Evolutionary conservation across 2,329 filamentous ascomycete species (phyloP).

Genomic region (Nigrospora oryzae): DNA sequence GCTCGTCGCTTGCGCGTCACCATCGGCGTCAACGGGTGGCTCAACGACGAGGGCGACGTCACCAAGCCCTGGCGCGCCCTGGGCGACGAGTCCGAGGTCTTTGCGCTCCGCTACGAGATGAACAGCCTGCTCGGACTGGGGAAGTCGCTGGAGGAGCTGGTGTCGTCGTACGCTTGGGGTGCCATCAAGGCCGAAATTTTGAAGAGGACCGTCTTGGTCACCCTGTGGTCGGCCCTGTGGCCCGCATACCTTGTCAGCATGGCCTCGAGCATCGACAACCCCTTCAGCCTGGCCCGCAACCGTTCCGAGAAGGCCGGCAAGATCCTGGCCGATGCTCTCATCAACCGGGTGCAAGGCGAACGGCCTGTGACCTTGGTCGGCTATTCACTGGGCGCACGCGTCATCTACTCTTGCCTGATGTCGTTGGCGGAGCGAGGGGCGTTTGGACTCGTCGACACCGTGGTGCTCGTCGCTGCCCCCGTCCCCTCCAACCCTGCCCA

Average conservation of each 20-base stretch:
- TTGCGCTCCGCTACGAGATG: slow-evolving; percentile 79
- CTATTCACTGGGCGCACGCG: slow-evolving; percentile 57
- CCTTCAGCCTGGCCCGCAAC: slow-evolving; percentile 68
- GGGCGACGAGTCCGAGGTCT: slow-evolving; percentile 64
- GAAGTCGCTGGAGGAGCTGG: slow-evolving; percentile 60
- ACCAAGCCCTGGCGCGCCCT: slow-evolving; percentile 73
- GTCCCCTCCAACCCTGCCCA: slow-evolving; percentile 62
- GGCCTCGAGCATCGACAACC: slow-evolving; percentile 68
- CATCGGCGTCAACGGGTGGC: slow-evolving; percentile 83
- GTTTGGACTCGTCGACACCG: slow-evolving; percentile 57
- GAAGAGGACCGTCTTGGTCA: slow-evolving; percentile 60
- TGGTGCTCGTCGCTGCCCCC: slow-evolving; percentile 69
- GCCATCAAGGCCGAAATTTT: slow-evolving; percentile 68
- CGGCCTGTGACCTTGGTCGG: slow-evolving; percentile 58
- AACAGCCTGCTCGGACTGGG: slow-evolving; percentile 70
- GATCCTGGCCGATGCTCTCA: slow-evolving; percentile 60
- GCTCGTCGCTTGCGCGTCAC: slow-evolving; percentile 62
- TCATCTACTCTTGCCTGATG: slow-evolving; percentile 61
- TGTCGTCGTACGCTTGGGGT: slow-evolving; percentile 68
- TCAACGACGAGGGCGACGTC: slow-evolving; percentile 66
- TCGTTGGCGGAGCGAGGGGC: slow-evolving; percentile 56
- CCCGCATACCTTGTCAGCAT: slow-evolving; percentile 59
- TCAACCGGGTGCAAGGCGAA: slow-evolving; percentile 61
- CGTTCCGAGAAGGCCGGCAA: slow-evolving; percentile 73
- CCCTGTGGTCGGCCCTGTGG: slow-evolving; percentile 61